These are phyloP conservation scores for Sporothrix brunneoviolacea DNA, from an alignment of 2,329 filamentous ascomycete species.

Conservation along the genomic window DNA sequence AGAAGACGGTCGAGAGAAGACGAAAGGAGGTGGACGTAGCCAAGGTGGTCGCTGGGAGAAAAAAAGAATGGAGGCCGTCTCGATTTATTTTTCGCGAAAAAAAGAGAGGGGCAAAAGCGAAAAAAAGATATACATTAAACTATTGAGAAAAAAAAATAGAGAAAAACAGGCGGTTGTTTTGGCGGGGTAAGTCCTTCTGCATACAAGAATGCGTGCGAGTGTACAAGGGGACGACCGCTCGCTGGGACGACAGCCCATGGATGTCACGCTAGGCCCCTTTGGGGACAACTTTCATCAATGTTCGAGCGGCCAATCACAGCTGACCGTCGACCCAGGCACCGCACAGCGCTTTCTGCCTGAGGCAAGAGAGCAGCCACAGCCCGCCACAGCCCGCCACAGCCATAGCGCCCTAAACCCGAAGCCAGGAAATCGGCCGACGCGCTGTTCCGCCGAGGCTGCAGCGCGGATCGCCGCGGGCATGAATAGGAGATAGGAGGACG, in stretches of 20 bases:
- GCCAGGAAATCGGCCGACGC: not conserved
- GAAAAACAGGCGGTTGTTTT: slow-evolving; percentile 12
- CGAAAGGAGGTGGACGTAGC: not conserved
- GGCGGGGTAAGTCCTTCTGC: slow-evolving; percentile 4
- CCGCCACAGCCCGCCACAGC: too few species aligned
- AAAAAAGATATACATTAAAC: slow-evolving; percentile 2
- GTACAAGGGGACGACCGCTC: not conserved
- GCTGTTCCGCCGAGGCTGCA: slow-evolving; percentile 6
- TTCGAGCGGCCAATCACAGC: too few species aligned
- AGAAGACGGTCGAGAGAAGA: not conserved
- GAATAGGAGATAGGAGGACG: not conserved
- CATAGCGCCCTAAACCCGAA: too few species aligned
- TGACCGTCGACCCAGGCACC: too few species aligned
- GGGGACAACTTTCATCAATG: too few species aligned
- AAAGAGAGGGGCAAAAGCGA: slow-evolving; percentile 14
- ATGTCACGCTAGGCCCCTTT: too few species aligned
- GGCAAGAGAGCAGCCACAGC: too few species aligned
- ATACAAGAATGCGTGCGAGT: not conserved
- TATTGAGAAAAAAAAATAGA: slow-evolving; percentile 8
- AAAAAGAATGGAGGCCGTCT: slow-evolving; percentile 1
- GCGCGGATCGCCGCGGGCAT: too few species aligned
- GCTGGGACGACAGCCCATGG: not conserved
- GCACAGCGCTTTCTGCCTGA: too few species aligned
- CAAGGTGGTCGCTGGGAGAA: slow-evolving; percentile 14
- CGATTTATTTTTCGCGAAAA: slow-evolving; percentile 9